Base-by-base conservation (phyloP, 1,139 yeast genomes). In the Candida sp. region DNA sequence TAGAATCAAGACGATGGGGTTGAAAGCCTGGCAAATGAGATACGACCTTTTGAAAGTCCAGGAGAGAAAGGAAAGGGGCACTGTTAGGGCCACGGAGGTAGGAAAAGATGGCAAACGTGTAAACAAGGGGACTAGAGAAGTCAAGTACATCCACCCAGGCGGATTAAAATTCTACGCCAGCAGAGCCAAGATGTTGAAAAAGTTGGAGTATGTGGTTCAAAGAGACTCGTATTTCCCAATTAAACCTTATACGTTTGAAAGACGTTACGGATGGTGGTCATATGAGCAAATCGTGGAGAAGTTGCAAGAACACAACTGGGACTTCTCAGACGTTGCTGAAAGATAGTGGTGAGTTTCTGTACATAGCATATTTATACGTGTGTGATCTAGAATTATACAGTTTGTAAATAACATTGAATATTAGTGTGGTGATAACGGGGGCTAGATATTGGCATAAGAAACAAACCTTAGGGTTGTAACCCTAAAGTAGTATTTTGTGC, bases 1-100 rank as follows among this genome's bases (percentile, higher is more conserved):
- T 3, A 81, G 99, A 71, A 78, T 90, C 57, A 94, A 94, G 75
- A 96, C 96, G 64, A 75, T 94, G 63, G 99, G 99, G 1, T 88
- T 93, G 51, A 78, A 82, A 52, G 99, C 98, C 31, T 94, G 98
- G 98, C 83, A 81, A 63, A 77, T 94, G 61, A 86, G 94, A 65
- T 92, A 88, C 69, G 81, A 84, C 52, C 85, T 94, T 27, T 69
- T 93, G 62, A 66, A 67, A 54, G 60, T 65, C 45, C 58, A 62
- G 48, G 72, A 70, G 54, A 55, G 61, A 31, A 53, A 66, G 39
- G 64, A 67, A 45, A 50, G 53, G 44, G 54, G 54, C 17, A 30
- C 27, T 25, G 25, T 42, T 27, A 12, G 30, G 12, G 57, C 66
- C 46, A 66, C 70, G 34, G 46, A 55, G 26, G 41, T 8, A 37